phyloP scores from a whole-genome alignment of 352 stramenopile genomes.

The Phytophthora pinifolia region DNA sequence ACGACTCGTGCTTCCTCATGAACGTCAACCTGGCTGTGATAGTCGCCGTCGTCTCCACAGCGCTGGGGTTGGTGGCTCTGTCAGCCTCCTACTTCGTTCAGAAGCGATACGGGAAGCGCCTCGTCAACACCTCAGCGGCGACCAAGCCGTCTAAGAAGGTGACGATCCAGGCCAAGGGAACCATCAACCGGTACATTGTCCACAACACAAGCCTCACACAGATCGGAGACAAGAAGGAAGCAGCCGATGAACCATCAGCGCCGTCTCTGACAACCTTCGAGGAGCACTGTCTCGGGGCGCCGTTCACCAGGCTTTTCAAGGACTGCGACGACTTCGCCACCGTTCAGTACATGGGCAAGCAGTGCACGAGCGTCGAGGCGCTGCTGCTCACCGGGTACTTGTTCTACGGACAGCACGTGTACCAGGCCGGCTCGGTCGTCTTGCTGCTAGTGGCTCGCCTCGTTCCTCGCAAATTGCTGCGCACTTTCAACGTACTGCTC shows the following conservation, averaged over 20 bases:
- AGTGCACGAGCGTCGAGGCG: slow-evolving; percentile 20
- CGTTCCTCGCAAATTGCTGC: slow-evolving; percentile 15
- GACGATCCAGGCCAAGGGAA: slow-evolving; percentile 15
- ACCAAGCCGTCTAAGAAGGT: slow-evolving; percentile 12
- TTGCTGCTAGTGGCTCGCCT: slow-evolving; percentile 13
- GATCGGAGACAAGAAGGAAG: not conserved
- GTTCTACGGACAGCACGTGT: slow-evolving; percentile 18
- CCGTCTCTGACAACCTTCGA: slow-evolving; percentile 19
- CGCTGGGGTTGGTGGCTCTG: slow-evolving; percentile 4
- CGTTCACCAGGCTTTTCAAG: slow-evolving; percentile 20
- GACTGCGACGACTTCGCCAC: slow-evolving; percentile 27
- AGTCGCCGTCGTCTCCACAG: slow-evolving; percentile 12
- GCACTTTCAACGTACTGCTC: slow-evolving; percentile 26
- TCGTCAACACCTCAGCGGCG: not conserved
- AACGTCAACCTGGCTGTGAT: slow-evolving; percentile 12
- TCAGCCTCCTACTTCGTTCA: slow-evolving; percentile 21
- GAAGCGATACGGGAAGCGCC: slow-evolving; percentile 18
- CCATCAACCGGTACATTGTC: slow-evolving; percentile 15
- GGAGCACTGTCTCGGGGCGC: slow-evolving; percentile 15
- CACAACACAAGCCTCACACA: slow-evolving; percentile 4
- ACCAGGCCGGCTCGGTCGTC: slow-evolving; percentile 18
- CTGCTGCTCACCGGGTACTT: slow-evolving; percentile 21
- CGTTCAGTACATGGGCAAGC: slow-evolving; percentile 19
- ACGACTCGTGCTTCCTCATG: slow-evolving; percentile 19
- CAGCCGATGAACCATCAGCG: not conserved